These are phyloP conservation scores for Corymbia calophylla DNA, from an alignment of 441 rosid genomes.

Conservation along the genomic window DNA sequence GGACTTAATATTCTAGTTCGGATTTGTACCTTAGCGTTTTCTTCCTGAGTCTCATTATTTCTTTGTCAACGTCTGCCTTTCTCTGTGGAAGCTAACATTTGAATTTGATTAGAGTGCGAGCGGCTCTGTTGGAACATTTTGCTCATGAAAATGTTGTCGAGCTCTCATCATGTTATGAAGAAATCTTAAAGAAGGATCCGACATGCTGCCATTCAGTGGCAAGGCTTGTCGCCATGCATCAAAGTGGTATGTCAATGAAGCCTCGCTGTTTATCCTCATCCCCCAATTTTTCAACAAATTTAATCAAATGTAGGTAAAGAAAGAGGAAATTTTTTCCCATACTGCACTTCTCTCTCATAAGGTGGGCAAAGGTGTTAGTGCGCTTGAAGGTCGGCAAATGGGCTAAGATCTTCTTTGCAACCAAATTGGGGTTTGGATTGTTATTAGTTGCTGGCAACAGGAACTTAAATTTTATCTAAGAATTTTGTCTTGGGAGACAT, in stretches of 20 bases:
- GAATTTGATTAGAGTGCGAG: slow-evolving; percentile 45
- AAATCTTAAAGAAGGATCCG: slow-evolving; percentile 66
- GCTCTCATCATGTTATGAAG: slow-evolving; percentile 55
- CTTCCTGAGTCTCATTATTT: neutral
- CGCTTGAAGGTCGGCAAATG: neutral
- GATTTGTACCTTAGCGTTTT: neutral
- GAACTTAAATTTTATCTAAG: neutral
- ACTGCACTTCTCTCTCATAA: neutral
- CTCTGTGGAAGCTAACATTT: neutral
- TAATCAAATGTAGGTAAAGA: neutral
- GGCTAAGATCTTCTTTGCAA: neutral
- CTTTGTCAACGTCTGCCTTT: neutral
- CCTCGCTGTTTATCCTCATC: neutral
- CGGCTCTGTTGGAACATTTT: slow-evolving; percentile 47
- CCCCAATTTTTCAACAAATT: neutral
- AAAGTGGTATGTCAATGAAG: slow-evolving; percentile 25
- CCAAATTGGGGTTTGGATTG: neutral
- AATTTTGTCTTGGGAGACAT: neutral
- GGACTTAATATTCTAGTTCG: neutral
- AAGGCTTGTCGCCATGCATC: slow-evolving; percentile 56
- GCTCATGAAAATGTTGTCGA: slow-evolving; percentile 20
- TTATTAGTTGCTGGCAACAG: neutral
- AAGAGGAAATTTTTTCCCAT: neutral
- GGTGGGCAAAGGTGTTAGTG: neutral
- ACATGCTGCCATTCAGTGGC: slow-evolving; percentile 41